Evolutionary conservation across 176 grass and related monocot species (phyloP), one percentile per base, ranked within the genome.

Genomic region (Eragrostis nindensis): DNA sequence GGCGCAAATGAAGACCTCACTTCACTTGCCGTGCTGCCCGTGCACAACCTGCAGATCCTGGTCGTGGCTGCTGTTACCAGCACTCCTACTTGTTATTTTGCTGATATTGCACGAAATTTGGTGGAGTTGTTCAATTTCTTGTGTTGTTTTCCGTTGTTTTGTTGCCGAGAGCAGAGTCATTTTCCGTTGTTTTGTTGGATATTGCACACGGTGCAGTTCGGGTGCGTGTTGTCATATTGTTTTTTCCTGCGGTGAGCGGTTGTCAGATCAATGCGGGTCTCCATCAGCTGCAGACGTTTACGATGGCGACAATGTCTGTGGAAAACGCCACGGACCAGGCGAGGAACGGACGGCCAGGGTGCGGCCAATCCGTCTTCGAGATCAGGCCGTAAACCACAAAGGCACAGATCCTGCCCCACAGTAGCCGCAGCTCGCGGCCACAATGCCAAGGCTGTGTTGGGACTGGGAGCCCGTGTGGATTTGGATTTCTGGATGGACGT

Each of bases 291-390:
- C 13, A 42, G 65, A 17, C 66, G 1, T 66, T 44, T 27, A 9
- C 3, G 69, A 18, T 21, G 64, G 38, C 4, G 27, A 72, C 22
- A 0, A 1, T 4, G 42, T 62, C 15, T 15, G 55, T 9, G 30
- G 54, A 57, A 66, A 66, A 36, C 26, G 44, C 25, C 41, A 17
- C 16, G 53, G 57, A 3, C 49, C 41, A 50, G 53, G 65, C 42
- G 32, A 78, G n/a, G 24, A 68, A 59, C 61, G 84, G 76, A 60
- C 70, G 77, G 82, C 78, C 76, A 66, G 24, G 45, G 48, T 14
- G 12, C 24, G 10, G 39, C 56, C 68, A 79, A 78, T 54, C 49
- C 15, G 9, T n/a, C 15, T 40, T n/a, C 26, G 62, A 36, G 50
- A 27, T n/a, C 48, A 21, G 39, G 27, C 85, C 73, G 70, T n/a